Evolutionary conservation across 805 yeast genomes (phyloP), one percentile per base, ranked within the genome.

Genomic region (Kluyveromyces starmeri): DNA sequence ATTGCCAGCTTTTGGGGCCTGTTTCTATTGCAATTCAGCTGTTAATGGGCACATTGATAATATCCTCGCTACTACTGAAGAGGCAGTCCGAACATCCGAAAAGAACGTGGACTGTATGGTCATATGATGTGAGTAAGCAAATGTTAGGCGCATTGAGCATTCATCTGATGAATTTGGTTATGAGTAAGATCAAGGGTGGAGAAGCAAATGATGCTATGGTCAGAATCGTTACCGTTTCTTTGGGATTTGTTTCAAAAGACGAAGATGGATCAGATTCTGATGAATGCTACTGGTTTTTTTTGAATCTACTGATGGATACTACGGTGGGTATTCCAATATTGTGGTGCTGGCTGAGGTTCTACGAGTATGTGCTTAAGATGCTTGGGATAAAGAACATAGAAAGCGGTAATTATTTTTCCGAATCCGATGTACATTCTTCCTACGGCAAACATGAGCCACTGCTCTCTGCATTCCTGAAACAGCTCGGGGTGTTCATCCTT

Each of bases 251-350:
- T n/a, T 5, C 10, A 17, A 12, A n/a, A 10, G 10, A 40, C 18
- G 40, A 35, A 34, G 40, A 46, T 29, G 58, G 57, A 23, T 62
- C 53, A n/a, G 61, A 53, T 4, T 70, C 63, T 23, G 78, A 78
- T 41, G 94, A 95, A 6, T 92, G 97, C 58, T 89, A 84, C 46
- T 92, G 96, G 92, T 89, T 92, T 62, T 89, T 89, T 51, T 64
- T 92, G 36, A 89, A 83, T 49, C 71, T 89, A 24, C 67, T 89
- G 19, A 72, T 89, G 52, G 98, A 89, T 56, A 88, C 97, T 27
- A 89, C 98, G 0, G 69, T 88, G 5, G 98, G 98, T 1, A 89
- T 89, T 2, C 94, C 94, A 5, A 71, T 89, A 2, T 61, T 82
- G 17, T 82, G 83, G 75, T 56, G 57, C 5, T 58, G 64, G 16